Conservation (phyloP, 2,329 filamentous ascomycete genomes). For the Stachybotrys chartarum region DNA sequence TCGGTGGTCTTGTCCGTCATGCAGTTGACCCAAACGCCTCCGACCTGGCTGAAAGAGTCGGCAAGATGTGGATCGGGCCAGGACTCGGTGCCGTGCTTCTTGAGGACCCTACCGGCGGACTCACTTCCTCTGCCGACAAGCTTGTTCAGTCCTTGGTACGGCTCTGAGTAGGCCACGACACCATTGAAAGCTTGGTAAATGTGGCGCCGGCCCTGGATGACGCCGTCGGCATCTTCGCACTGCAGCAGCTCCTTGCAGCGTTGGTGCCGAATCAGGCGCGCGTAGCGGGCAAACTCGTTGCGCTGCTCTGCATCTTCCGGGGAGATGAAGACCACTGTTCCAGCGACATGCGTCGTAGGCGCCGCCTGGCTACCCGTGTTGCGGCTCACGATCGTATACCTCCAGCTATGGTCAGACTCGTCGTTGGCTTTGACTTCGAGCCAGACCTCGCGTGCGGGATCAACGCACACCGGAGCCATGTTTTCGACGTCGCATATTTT, state of each 20-base stretch:
- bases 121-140: background rate
- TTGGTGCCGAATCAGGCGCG: background rate
- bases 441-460: too few relatives aligned
- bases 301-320: too few relatives aligned
- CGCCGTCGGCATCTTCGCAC: too few relatives aligned
- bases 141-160: background rate
- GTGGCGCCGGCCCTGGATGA: background rate
- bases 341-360: background rate
- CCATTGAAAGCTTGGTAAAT: background rate
- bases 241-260: background rate
- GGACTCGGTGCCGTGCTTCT: background rate
- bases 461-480: too few relatives aligned
- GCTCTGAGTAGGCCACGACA: background rate
- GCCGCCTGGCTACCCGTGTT: background rate
- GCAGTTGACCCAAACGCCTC: slow-evolving; percentile 1
- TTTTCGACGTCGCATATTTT: too few relatives aligned
- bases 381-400: too few relatives aligned
- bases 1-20: background rate
- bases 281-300: background rate
- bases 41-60: slow-evolving; percentile 1
- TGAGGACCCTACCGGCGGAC: background rate
- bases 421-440: too few relatives aligned
- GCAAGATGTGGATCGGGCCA: background rate
- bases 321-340: background rate
- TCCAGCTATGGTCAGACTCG: too few relatives aligned